phyloP scores from a whole-genome alignment of 495 filamentous ascomycete species.

The Aspergillus nanangensis region DNA sequence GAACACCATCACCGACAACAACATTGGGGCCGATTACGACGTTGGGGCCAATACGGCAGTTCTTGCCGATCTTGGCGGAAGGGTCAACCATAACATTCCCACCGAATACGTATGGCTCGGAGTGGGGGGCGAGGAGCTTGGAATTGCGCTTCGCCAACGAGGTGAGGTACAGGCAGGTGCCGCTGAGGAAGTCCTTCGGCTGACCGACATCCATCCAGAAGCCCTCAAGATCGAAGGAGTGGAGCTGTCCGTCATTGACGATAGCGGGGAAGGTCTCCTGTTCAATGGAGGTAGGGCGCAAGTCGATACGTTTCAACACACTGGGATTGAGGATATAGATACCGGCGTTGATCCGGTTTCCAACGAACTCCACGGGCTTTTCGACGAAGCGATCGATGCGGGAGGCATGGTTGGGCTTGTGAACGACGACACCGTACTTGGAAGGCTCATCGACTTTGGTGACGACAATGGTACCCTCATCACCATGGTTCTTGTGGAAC shows the following conservation, averaged over 20 bases:
- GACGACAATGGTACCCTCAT: constrained; percentile 97
- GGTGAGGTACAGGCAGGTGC: constrained; percentile 94
- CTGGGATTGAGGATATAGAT: constrained; percentile 98
- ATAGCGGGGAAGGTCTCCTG: constrained; percentile 99
- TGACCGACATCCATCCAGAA: constrained; percentile 99
- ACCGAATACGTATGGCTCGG: constrained; percentile 80
- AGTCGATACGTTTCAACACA: constrained; percentile 86
- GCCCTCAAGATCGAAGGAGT: constrained; percentile 97
- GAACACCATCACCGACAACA: constrained; percentile 90
- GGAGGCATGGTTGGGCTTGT: constrained; percentile 88
- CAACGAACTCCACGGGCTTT: constrained; percentile 98
- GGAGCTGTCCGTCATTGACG: constrained; percentile 82
- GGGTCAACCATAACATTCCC: constrained; percentile 97
- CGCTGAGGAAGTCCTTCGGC: constrained; percentile 96
- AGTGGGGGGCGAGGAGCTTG: constrained; percentile 72
- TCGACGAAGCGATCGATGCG: constrained; percentile 99
- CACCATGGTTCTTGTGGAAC: constrained; percentile 85
- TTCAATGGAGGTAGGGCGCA: constrained; percentile 98
- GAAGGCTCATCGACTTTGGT: constrained; percentile 99
- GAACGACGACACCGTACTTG: constrained; percentile 98
- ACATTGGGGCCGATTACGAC: constrained; percentile 96
- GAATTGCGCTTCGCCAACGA: constrained; percentile 90
- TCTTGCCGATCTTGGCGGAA: constrained; percentile 93
- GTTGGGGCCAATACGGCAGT: constrained; percentile 97
- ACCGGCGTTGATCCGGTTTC: constrained; percentile 98